Conservation (phyloP, 2,329 filamentous ascomycete species). For the Thielaviopsis musarum region DNA sequence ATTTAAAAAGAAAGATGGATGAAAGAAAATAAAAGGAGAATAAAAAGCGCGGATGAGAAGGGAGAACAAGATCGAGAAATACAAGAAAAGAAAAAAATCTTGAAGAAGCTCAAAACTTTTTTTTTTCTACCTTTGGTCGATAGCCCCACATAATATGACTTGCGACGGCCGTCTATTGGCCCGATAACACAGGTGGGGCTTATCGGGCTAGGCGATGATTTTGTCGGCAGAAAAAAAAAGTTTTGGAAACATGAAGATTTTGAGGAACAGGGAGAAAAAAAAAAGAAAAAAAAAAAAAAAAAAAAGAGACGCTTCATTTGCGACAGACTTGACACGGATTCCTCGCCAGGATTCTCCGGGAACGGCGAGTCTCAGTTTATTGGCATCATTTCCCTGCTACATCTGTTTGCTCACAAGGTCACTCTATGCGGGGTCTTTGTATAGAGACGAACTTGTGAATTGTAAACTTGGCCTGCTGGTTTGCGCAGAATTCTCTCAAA, state of each 20-base stretch:
- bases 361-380: too few species aligned
- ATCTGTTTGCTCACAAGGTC: too few species aligned
- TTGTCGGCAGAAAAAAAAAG: constrained; percentile 1
- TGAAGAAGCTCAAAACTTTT: constrained; percentile 13
- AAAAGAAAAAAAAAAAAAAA: not conserved
- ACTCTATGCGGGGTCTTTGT: too few species aligned
- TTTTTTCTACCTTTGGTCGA: constrained; percentile 12
- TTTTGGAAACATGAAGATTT: not conserved
- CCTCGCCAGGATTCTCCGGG: too few species aligned
- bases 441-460: too few species aligned
- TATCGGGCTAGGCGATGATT: not conserved
- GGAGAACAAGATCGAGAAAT: not conserved
- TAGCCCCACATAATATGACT: constrained; percentile 9
- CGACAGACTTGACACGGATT: too few species aligned
- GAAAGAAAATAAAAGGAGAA: not conserved
- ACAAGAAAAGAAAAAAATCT: constrained; percentile 3
- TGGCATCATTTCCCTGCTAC: too few species aligned
- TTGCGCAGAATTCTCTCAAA: not conserved
- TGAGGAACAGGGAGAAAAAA: not conserved
- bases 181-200: constrained; percentile 6
- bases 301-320: not conserved
- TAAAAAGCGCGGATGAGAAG: not conserved
- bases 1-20: not conserved
- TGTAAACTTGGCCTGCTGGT: too few species aligned
- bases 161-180: constrained; percentile 9